Evolutionary conservation across 2,329 filamentous ascomycete genomes (phyloP).

Genomic region (Zymoseptoria ardabiliae): DNA sequence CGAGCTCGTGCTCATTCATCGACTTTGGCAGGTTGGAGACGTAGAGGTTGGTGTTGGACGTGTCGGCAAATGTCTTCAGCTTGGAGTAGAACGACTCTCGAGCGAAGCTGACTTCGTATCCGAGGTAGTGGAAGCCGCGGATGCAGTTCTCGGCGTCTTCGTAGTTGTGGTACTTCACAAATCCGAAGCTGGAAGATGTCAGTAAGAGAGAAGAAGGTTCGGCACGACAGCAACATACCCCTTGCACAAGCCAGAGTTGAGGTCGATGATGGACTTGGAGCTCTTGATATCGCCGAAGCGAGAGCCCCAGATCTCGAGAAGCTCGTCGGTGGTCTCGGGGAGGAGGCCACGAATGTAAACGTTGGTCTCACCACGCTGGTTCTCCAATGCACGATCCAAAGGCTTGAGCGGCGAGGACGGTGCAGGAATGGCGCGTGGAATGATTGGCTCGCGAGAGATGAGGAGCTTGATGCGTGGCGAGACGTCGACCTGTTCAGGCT

Average conservation of each 20-base stretch:
- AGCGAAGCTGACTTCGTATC: conserved; percentile 96
- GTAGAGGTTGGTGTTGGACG: conserved; percentile 87
- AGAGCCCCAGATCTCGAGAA: conserved; percentile 71
- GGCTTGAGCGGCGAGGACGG: conserved; percentile 81
- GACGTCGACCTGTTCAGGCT: conserved; percentile 33
- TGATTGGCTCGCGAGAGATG: conserved; percentile 63
- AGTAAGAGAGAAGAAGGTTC: conserved; percentile 19
- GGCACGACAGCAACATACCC: conserved; percentile 53
- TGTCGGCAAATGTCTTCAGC: conserved; percentile 91
- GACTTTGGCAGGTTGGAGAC: conserved; percentile 92
- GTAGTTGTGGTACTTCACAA: conserved; percentile 87
- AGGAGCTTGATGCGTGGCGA: conserved; percentile 41
- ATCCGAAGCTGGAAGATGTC: conserved; percentile 67
- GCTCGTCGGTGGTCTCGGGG: conserved; percentile 88
- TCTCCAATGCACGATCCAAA: conserved; percentile 88
- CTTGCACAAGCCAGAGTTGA: conserved; percentile 88
- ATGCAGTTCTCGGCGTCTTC: conserved; percentile 93
- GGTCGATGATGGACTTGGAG: conserved; percentile 97
- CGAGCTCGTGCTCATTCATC: conserved; percentile 80
- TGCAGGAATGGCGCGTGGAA: conserved; percentile 84
- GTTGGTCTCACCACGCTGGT: conserved; percentile 90
- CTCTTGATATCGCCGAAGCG: conserved; percentile 93
- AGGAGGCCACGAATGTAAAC: conserved; percentile 97
- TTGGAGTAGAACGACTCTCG: conserved; percentile 96
- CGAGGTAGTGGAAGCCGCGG: conserved; percentile 84